Evolutionary conservation across 148 eudicot species (phyloP).

Genomic region (Chenopodium album): DNA sequence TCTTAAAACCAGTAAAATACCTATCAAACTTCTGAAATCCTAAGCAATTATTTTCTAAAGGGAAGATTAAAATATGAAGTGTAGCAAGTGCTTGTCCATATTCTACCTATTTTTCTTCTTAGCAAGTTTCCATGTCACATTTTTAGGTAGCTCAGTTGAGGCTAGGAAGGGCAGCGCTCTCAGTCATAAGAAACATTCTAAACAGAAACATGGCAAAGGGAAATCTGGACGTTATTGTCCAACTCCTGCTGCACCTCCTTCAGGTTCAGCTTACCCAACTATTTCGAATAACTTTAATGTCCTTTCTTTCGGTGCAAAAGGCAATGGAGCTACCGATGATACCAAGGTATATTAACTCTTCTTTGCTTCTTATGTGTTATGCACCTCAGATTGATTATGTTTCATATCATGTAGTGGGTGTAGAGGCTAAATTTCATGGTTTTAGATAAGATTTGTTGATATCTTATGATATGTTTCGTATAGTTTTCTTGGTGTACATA

Average conservation of each 20-base stretch:
- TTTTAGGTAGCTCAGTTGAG: slow-evolving; percentile 33
- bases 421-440: not conserved
- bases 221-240: slow-evolving; percentile 14
- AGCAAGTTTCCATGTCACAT: slow-evolving; percentile 24
- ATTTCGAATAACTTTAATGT: slow-evolving; percentile 38
- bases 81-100: slow-evolving; percentile 20
- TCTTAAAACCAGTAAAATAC: not conserved
- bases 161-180: slow-evolving; percentile 40
- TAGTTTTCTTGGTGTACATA: not conserved
- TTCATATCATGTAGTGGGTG: not conserved
- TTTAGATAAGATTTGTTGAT: too few relatives aligned
- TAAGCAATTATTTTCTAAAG: not conserved
- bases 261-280: slow-evolving; percentile 17
- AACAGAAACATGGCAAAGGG: slow-evolving; percentile 21
- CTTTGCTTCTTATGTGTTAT: too few relatives aligned
- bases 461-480: too few relatives aligned
- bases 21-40: not conserved
- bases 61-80: slow-evolving; percentile 30
- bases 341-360: slow-evolving; percentile 47
- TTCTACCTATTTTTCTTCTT: slow-evolving; percentile 23
- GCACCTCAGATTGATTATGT: too few relatives aligned
- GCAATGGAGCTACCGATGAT: slow-evolving; percentile 70
- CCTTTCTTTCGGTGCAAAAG: slow-evolving; percentile 66
- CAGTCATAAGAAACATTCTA: slow-evolving; percentile 27
- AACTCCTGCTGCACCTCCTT: slow-evolving; percentile 26